Base-by-base conservation (phyloP, 441 rosid species). In the Breynia disticha region DNA sequence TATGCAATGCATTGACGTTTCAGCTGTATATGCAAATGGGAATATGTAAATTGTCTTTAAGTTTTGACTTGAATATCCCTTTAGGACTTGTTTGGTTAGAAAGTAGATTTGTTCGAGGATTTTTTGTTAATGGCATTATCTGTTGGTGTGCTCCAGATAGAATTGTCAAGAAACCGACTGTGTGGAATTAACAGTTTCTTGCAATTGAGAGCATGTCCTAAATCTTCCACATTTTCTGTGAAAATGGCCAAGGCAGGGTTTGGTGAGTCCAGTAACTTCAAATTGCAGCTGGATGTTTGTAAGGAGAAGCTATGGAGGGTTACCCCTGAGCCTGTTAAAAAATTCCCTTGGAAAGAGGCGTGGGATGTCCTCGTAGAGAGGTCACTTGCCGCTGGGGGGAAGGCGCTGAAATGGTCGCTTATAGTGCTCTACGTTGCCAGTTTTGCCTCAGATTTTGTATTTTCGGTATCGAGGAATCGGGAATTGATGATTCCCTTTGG, bases 401-500 rank as follows among this genome's bases (percentile, higher is more conserved):
- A 58, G 48, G 64, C 68, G 24, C 41, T 80, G 60, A 73, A 77
- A 60, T 77, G 76, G 79, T 73, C 56, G 7, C 37, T 77, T 10
- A 16, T 73, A 8, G 14, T 68, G 11, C 28, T 67, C 15, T 60
- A 67, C 28, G 45, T 66, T 15, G 18, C 61, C 11, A 70, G 72
- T 55, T 71, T 61, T 46, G 0, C 61, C 53, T 73, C 83, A 9
- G 81, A 78, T 74, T 59, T 71, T 24, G 15, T 67, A 44, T 64
- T 69, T 66, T 64, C 82, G 6, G 63, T 75, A 18, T 50, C 62
- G 4, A 65, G 52, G 55, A 69, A 71, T 55, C 74, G 63, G 50
- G 83, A 80, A 53, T 50, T 76, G 47, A 42, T 72, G 60, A 53
- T 77, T 46, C 80, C 86, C 0, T 3, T 79, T 35, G 85, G 79